A percentile compares a stretch with the other conserved stretches of the same genome.
These are phyloP conservation scores for Chlorella vulgaris DNA, from an alignment of 139 green algal species.

Conservation along the genomic window DNA sequence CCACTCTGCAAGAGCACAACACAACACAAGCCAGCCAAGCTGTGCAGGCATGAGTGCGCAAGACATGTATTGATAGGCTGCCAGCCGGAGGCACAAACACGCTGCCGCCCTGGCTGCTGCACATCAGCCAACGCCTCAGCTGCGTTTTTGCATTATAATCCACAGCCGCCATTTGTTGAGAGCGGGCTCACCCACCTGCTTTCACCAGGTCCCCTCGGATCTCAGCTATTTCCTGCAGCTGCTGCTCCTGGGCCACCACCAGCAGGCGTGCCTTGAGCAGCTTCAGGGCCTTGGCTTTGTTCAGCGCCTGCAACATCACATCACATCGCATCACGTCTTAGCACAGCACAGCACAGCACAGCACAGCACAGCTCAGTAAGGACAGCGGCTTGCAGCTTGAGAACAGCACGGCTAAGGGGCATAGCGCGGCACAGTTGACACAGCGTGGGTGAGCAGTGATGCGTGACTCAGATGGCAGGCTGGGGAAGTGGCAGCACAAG, in stretches of 20 bases:
- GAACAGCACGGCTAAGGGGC: no score
- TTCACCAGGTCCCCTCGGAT: conserved; percentile 93
- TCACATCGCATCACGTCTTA: background rate
- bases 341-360: background rate
- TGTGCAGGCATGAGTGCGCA: background rate
- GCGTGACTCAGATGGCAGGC: no score
- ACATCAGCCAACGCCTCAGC: no score
- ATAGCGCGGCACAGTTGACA: no score
- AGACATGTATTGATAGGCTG: no score
- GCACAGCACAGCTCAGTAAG: background rate
- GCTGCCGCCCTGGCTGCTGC: no score
- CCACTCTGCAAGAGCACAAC: conserved; percentile 82
- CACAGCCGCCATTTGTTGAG: no score
- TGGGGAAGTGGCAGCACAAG: no score
- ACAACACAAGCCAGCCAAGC: conserved; percentile 6
- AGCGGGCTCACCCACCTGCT: conserved; percentile 27
- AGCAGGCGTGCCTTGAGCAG: conserved; percentile 81
- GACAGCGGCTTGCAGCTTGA: no score
- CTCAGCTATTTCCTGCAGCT: conserved; percentile 70
- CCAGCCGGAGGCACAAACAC: background rate
- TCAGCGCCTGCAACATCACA: conserved; percentile 41
- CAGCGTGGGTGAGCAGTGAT: no score
- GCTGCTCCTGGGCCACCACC: conserved; percentile 88
- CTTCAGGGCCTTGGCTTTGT: conserved; percentile 63
- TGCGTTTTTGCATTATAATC: no score